Evolutionary conservation across 768 basidiomycete species (phyloP), one percentile per base, ranked within the genome.

Genomic region (Dioszegia crocea): DNA sequence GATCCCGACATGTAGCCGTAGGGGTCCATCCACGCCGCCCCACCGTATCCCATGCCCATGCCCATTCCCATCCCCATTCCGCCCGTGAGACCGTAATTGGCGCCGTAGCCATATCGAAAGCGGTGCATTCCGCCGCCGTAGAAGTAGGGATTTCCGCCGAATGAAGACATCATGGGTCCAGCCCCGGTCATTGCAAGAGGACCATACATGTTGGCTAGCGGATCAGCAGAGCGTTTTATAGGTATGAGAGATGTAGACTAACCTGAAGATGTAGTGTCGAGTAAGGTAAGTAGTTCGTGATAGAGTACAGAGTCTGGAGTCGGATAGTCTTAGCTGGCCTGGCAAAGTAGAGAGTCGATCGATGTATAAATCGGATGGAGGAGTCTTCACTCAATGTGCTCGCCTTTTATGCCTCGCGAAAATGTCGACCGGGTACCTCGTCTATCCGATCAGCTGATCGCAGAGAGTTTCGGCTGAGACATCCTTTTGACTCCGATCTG

Each of bases 71-170:
- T 8, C 21, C 47, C 48, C 33, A 44, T 38, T 50, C 57, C 63
- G 2, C 64, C 67, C n/a, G n/a, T n/a, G 29, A 54, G 53, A 16
- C 68, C 68, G 55, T 70, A 70, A 38, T 63, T 66, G 16, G 66
- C 65, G 4, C 68, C 68, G 33, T 57, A 54, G 38, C 68, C 68
- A 50, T 60, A 70, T 50, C 65, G 60, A 4, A 65, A 69, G 3
- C 65, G 44, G 57, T 62, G 64, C 59, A 66, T 66, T 14, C 62
- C 36, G 12, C 62, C 62, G n/a, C 55, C 62, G 49, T 65, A 65
- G 45, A 27, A 40, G 56, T 55, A 65, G 31, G 24, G 51, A 57
- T 48, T 58, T 23, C 47, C 51, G 27, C 40, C 51, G 23, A 30
- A 51, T 19, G 51, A 53, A 43, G 57, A 48, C 50, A 54, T 27